Evolutionary conservation across 805 yeast species (phyloP).

Genomic region (Yarrowia hollandica): DNA sequence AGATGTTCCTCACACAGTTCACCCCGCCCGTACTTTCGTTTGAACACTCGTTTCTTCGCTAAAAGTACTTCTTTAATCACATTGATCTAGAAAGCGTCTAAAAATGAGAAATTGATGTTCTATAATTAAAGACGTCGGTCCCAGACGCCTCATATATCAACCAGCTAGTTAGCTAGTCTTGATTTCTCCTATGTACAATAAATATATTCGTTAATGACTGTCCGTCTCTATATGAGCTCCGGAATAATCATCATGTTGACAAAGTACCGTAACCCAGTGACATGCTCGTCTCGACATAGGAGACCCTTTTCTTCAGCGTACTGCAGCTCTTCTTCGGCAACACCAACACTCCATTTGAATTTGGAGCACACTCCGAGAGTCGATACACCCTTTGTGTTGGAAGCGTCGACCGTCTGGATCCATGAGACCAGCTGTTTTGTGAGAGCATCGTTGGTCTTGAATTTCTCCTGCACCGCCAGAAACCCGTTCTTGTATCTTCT

Average conservation of each 20-base stretch:
- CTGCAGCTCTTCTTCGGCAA: slow-evolving; percentile 64
- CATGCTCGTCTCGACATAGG: slow-evolving; percentile 65
- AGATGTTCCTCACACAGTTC: too few relatives aligned
- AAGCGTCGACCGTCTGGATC: slow-evolving; percentile 34
- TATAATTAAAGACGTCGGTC: too few relatives aligned
- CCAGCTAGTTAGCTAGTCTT: too few relatives aligned
- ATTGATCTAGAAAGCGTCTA: too few relatives aligned
- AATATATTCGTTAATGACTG: slow-evolving; percentile 18
- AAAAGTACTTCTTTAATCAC: too few relatives aligned
- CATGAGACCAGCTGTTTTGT: slow-evolving; percentile 42
- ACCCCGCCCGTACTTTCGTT: too few relatives aligned
- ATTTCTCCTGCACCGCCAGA: slow-evolving; percentile 46
- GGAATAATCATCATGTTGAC: slow-evolving; percentile 47
- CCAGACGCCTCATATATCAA: too few relatives aligned
- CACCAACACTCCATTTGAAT: slow-evolving; percentile 66
- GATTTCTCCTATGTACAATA: too few relatives aligned
- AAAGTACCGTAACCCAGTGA: slow-evolving; percentile 66
- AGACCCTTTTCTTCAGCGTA: slow-evolving; percentile 57
- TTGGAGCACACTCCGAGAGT: slow-evolving; percentile 48
- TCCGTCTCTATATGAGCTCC: neutral
- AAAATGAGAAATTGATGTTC: too few relatives aligned
- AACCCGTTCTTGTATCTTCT: slow-evolving; percentile 47
- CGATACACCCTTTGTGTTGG: slow-evolving; percentile 41
- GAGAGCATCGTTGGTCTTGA: slow-evolving; percentile 43
- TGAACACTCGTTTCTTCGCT: too few relatives aligned